Evolutionary conservation across 2,329 filamentous ascomycete species (phyloP).

Genomic region (Xylariaceae sp.): DNA sequence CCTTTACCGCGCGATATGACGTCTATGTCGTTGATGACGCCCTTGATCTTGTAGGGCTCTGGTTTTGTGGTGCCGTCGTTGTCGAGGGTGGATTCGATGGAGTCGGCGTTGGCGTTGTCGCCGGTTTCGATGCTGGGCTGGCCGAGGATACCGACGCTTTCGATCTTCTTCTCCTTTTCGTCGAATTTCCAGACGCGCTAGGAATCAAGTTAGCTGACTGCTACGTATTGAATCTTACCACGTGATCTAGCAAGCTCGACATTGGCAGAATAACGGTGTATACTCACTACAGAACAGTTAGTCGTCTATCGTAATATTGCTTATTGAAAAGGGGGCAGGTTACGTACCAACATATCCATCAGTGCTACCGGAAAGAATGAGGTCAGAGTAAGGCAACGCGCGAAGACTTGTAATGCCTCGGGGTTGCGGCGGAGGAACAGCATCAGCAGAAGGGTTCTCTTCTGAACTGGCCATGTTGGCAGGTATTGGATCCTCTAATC

Average conservation of each 20-base stretch:
- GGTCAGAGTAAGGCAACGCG: conserved; percentile 82
- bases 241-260: neutral
- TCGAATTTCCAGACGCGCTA: conserved; percentile 73
- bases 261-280: too few species aligned
- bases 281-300: conserved; percentile 15
- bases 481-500: conserved; percentile 66
- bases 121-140: conserved; percentile 21
- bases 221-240: neutral
- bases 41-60: conserved; percentile 46
- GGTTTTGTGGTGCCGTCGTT: conserved; percentile 13
- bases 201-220: conserved; percentile 1
- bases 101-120: conserved; percentile 12
- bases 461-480: conserved; percentile 71
- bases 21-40: conserved; percentile 82
- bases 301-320: neutral
- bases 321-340: neutral
- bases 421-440: conserved; percentile 60
- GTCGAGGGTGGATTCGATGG: conserved; percentile 20
- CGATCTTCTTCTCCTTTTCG: conserved; percentile 74
- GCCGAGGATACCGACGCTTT: conserved; percentile 64
- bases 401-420: conserved; percentile 87
- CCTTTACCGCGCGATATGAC: conserved; percentile 73
- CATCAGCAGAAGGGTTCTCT: conserved; percentile 52
- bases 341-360: conserved; percentile 63
- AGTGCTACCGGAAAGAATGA: conserved; percentile 90